These are phyloP conservation scores for Hypocreales sp. DNA, from an alignment of 2,329 filamentous ascomycete species.

Conservation along the genomic window DNA sequence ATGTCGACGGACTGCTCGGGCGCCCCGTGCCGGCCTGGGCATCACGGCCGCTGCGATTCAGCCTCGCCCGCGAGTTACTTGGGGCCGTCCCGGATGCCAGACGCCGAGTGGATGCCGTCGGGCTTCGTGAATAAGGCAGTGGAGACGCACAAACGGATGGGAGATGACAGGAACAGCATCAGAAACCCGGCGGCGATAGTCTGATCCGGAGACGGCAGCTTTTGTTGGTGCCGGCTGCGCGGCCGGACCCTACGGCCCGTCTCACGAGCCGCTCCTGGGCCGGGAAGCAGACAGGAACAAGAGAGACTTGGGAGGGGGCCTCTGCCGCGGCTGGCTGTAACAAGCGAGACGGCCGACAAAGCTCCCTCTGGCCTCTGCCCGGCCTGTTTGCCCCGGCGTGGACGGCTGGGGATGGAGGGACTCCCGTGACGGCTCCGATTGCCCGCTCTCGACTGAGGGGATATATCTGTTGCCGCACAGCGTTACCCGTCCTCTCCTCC, in stretches of 20 bases:
- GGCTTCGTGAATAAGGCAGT: not conserved
- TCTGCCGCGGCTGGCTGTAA: not conserved
- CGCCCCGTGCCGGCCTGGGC: not conserved
- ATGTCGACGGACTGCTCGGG: not conserved
- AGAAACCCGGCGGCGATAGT: not conserved
- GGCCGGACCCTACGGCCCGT: not conserved
- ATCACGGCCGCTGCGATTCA: not conserved
- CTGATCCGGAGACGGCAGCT: not conserved
- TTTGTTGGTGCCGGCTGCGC: not conserved
- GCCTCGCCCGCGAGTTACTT: not conserved
- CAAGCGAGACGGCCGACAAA: constrained; percentile 1
- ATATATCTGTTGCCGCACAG: not conserved
- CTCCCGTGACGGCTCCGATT: not conserved
- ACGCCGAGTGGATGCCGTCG: not conserved
- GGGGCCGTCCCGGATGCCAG: not conserved
- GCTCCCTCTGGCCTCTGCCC: not conserved
- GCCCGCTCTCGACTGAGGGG: not conserved
- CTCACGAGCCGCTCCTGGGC: constrained; percentile 1
- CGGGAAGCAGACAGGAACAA: not conserved
- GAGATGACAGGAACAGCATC: constrained; percentile 1
- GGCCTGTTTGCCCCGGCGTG: constrained; percentile 2
- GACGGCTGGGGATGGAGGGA: not conserved
- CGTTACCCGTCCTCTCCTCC: not conserved
- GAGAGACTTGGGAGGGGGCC: not conserved
- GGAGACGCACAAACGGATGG: constrained; percentile 1